Evolutionary conservation across 129 eudicot species (phyloP), one percentile per base, ranked within the genome.

Genomic region (Scalesia atractyloides): DNA sequence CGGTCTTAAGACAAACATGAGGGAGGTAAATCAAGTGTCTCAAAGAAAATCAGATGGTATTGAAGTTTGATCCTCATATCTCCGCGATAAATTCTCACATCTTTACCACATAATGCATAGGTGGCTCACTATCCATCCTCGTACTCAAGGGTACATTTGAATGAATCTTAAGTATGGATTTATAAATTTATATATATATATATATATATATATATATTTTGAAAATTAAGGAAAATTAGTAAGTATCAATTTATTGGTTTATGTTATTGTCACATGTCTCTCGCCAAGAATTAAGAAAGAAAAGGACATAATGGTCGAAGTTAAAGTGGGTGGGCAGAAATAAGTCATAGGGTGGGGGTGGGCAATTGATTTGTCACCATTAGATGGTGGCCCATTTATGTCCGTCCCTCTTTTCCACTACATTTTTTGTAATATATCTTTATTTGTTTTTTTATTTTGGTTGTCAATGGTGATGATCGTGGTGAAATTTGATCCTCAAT

Each of bases 341-440:
- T 24, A 74, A 52, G 58, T 30, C 34, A 49, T 48, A 30, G 76
- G 72, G 79, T 65, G 64, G 79, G 76, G 70, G 76, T 41, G 46
- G 1, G 76, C 76, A 77, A 77, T 77, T 70, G 82, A 70, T 51
- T 77, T 77, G 82, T 64, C 82, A 77, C 82, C 76, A 70, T 70
- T 77, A 70, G 58, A 69, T 62, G 82, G 76, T 62, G 82, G 82
- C 76, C 82, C 81, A 18, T 61, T n/a, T 77, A 52, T 77, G 82
- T 77, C 46, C 24, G 82, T 77, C 46, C 24, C 82, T 70, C 73
- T 64, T 70, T 77, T 37, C n/a, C 57, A 51, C 57, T 77, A 77
- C 82, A 62, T 18, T 11, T 73, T 50, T 63, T 51, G 41, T 76
- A 44, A 17, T 67, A 43, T 76, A 15, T 41, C 49, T 58, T 49